phyloP scores from a whole-genome alignment of 495 filamentous ascomycete species.

The Aspergillus mulundensis region DNA sequence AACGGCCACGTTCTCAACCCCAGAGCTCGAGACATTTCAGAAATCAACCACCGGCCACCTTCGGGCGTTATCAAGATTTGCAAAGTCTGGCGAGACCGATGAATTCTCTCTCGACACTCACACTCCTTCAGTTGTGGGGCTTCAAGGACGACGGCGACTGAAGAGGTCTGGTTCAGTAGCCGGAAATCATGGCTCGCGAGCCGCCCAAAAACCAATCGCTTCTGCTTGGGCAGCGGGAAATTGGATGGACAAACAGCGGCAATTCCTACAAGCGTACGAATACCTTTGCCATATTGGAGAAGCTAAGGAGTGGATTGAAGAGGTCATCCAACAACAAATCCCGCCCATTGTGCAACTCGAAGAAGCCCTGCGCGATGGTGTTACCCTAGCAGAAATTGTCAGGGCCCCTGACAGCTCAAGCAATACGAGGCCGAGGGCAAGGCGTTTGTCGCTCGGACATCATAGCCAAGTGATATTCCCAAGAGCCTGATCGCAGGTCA shows the following conservation, averaged over 20 bases:
- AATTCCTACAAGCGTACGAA: constrained; percentile 96
- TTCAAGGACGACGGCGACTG: constrained; percentile 77
- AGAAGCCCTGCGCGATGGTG: constrained; percentile 87
- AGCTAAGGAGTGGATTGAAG: constrained; percentile 99
- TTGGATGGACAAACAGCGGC: constrained; percentile 98
- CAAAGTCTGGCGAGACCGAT: constrained; percentile 65
- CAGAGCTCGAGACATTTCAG: constrained; percentile 73
- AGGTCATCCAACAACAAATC: constrained; percentile 81
- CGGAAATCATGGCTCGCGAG: constrained; percentile 39
- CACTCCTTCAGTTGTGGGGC: constrained; percentile 77
- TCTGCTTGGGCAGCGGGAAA: constrained; percentile 78
- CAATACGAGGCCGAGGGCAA: not conserved
- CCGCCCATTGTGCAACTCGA: constrained; percentile 96
- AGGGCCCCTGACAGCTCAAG: not conserved
- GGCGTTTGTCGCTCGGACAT: not conserved
- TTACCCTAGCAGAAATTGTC: constrained; percentile 96
- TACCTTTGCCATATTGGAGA: constrained; percentile 99
- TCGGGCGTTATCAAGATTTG: constrained; percentile 81
- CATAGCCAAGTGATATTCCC: constrained; percentile 9
- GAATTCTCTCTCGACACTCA: constrained; percentile 73
- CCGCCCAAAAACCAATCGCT: constrained; percentile 46
- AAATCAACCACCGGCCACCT: constrained; percentile 85
- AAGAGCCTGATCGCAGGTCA: constrained; percentile 23
- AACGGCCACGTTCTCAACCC: constrained; percentile 51
- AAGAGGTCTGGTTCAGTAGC: constrained; percentile 66